Evolutionary conservation across 768 basidiomycete genomes (phyloP), one percentile per base, ranked within the genome.

Genomic region (Mycena capillaripes): DNA sequence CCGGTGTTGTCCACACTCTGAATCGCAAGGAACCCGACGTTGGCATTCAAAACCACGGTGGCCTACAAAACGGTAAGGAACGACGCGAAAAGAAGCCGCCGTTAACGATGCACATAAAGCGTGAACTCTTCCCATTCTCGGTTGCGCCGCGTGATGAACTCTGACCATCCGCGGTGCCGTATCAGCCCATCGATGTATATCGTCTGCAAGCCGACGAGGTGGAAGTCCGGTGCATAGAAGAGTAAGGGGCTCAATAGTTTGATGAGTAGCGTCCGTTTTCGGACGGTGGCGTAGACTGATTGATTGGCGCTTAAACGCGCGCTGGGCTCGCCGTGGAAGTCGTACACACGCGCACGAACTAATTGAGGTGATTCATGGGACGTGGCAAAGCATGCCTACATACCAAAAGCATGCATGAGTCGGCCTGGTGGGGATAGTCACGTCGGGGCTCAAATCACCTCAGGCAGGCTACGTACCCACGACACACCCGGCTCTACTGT

Each of bases 1-100:
- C 66, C 68, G 3, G 73, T 70, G 5, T 76, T 76, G 63, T 86
- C 83, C 11, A 86, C 79, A 38, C 81, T 84, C 59, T 83, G 82
- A 48, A 92, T 90, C 1, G 89, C 86, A 25, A 93, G 80, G 73
- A 92, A 90, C 0, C 85, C 88, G 0, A 92, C 88, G 58, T 91
- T 91, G 16, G 88, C 89, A 38, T 87, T 88, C 23, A 92, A 75
- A 19, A 92, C 80, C 3, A 92, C 89, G 0, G 89, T 89, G 2
- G 86, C 86, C 90, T 91, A 48, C 12, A 44, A 14, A 55, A 19
- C 21, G 60, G 30, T 34, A n/a, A n/a, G 53, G 50, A n/a, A 4
- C 19, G 16, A 42, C 11, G 76, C 86, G 23, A 25, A 68, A 44
- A 60, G 16, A 25, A 21, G 25, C 38, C 7, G 32, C 4, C 46